phyloP scores from a whole-genome alignment of 495 filamentous ascomycete genomes.

The Penicillium tannophilum region DNA sequence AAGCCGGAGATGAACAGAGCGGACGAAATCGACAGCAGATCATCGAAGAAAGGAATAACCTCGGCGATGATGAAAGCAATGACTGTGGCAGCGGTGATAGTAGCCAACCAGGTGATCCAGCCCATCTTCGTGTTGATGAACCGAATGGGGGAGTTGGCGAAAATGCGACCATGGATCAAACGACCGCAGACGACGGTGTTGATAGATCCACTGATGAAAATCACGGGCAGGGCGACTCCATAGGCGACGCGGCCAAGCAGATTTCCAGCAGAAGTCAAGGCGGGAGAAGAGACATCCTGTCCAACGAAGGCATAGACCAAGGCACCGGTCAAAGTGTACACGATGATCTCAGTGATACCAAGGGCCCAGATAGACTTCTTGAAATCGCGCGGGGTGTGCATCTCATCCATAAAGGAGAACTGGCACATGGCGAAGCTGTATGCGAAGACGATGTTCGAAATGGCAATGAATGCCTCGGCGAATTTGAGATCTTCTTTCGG shows the following conservation, averaged over 20 bases:
- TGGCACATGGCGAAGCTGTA: constrained; percentile 64
- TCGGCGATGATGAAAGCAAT: constrained; percentile 68
- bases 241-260: constrained; percentile 68
- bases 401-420: constrained; percentile 75
- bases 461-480: constrained; percentile 54
- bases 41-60: constrained; percentile 69
- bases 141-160: constrained; percentile 52
- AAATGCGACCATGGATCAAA: constrained; percentile 62
- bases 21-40: constrained; percentile 59
- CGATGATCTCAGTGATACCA: constrained; percentile 60
- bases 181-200: constrained; percentile 62
- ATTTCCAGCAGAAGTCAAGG: constrained; percentile 62
- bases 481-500: constrained; percentile 34
- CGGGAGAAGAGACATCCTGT: constrained; percentile 63
- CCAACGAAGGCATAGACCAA: constrained; percentile 72
- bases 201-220: constrained; percentile 68
- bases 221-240: constrained; percentile 72
- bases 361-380: constrained; percentile 62
- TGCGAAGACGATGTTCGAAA: constrained; percentile 73
- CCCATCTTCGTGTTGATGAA: constrained; percentile 61
- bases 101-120: constrained; percentile 58
- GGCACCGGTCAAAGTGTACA: constrained; percentile 69
- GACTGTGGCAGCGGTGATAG: constrained; percentile 57
- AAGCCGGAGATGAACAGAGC: constrained; percentile 40
- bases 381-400: constrained; percentile 67